Conservation (phyloP, 495 filamentous ascomycete species). For the Penicillium herquei region DNA sequence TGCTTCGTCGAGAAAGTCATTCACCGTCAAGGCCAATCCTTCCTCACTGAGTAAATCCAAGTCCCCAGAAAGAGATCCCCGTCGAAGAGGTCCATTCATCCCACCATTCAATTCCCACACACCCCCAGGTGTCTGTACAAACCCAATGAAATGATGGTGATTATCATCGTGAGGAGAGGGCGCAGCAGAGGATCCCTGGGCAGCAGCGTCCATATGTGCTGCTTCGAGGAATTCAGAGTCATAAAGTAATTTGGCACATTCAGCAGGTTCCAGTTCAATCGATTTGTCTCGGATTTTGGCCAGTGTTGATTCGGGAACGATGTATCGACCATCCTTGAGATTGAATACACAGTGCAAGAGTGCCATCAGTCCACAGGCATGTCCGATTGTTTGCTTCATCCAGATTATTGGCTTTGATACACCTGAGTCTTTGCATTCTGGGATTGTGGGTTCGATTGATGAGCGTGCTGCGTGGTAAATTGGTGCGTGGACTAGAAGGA, state of each 20-base stretch:
- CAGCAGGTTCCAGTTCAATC: conserved; percentile 36
- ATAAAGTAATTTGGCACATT: conserved; percentile 67
- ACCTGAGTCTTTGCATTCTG: conserved; percentile 50
- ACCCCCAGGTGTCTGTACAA: conserved; percentile 67
- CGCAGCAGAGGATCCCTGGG: conserved; percentile 62
- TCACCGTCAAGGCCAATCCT: conserved; percentile 61
- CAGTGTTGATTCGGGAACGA: conserved; percentile 33
- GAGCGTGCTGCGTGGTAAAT: conserved; percentile 40
- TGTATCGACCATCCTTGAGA: conserved; percentile 39
- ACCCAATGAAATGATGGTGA: conserved; percentile 74
- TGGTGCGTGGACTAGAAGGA: conserved; percentile 53
- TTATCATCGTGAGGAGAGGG: conserved; percentile 62
- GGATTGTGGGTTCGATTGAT: conserved; percentile 28
- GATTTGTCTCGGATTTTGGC: conserved; percentile 24
- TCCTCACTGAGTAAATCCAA: conserved; percentile 70
- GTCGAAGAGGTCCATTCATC: conserved; percentile 68
- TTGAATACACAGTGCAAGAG: conserved; percentile 59
- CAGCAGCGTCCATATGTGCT: conserved; percentile 69
- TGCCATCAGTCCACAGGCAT: conserved; percentile 64
- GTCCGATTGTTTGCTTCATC: conserved; percentile 65
- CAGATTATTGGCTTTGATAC: conserved; percentile 55
- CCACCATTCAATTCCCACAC: conserved; percentile 84
- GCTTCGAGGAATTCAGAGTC: conserved; percentile 61
- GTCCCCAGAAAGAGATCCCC: conserved; percentile 55
- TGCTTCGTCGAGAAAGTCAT: conserved; percentile 57